Evolutionary conservation across 768 basidiomycete genomes (phyloP), one percentile per base, ranked within the genome.

Genomic region (Leucogyrophana mollusca): DNA sequence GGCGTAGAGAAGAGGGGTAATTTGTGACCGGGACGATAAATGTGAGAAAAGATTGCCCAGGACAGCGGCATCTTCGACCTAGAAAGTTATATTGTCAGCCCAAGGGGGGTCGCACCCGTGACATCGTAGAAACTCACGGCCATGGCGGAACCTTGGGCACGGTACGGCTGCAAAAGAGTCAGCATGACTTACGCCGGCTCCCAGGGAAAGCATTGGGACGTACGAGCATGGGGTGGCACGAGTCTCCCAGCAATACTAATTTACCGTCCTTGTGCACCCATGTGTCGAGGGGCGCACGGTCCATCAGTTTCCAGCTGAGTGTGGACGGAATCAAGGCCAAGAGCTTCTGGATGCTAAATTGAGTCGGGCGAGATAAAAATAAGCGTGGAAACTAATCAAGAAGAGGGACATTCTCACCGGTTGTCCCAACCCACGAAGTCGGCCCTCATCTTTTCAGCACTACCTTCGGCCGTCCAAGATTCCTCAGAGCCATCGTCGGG

Each of bases 161-260:
- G 68, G 51, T 79, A 78, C 2, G 79, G 79, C 73, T 69, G 30
- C 17, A 35, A 21, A 22, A 32, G n/a, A 14, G 23, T 46, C 10
- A 35, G 45, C 9, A 16, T n/a, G n/a, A 17, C 9, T 10, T 22
- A 46, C 23, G 3, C 23, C 27, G 24, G 10, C 1, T 22, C 34
- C 14, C 9, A 4, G 17, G 33, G 41, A 20, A 36, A 13, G 4
- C 1, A 20, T 4, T 17, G n/a, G 5, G 30, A 22, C 66, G 33
- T 42, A 68, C 64, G 22, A 79, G 64, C 75, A 80, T 81, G 2
- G 80, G 74, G 56, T 82, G 80, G 38, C 78, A 79, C 0, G 79
- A 70, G 53, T 82, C 80, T 2, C 80, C 80, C 0, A 82, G 62
- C 13, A 82, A 57, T 4, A 61, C 70, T 2, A 80, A 63, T 20